A percentile compares a stretch with the other conserved stretches of the same genome.
Conservation (phyloP, 345 rosid genomes). For the Acer yangbiense region DNA sequence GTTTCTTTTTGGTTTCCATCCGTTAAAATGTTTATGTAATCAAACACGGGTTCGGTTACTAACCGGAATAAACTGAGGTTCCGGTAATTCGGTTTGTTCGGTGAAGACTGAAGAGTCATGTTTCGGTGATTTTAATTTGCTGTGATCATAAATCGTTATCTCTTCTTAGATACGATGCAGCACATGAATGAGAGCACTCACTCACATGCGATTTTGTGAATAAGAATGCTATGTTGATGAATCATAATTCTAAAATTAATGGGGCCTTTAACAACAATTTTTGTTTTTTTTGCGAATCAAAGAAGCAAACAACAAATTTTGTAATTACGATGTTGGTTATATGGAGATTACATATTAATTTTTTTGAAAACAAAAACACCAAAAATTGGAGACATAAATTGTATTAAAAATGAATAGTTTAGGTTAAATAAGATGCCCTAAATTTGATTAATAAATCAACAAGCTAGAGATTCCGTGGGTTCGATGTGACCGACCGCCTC, state of each 20-base stretch:
- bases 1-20: too few species aligned
- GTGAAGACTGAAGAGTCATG: too few species aligned
- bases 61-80: too few species aligned
- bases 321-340: background rate
- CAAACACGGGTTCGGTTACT: too few species aligned
- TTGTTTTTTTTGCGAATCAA: background rate
- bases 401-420: background rate
- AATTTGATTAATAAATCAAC: background rate
- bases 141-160: too few species aligned
- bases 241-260: background rate
- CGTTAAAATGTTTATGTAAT: too few species aligned
- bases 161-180: too few species aligned
- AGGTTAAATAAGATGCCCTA: background rate
- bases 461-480: constrained; percentile 28
- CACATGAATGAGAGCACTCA: too few species aligned
- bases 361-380: background rate
- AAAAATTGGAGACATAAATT: background rate
- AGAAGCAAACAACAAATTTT: background rate
- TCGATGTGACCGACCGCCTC: constrained; percentile 31
- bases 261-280: background rate
- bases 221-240: background rate
- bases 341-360: background rate
- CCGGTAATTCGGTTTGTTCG: too few species aligned
- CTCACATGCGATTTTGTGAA: background rate
- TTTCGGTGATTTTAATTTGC: too few species aligned